These are phyloP conservation scores for Calonectria hongkongensis DNA, from an alignment of 2,329 filamentous ascomycete genomes.

Conservation along the genomic window DNA sequence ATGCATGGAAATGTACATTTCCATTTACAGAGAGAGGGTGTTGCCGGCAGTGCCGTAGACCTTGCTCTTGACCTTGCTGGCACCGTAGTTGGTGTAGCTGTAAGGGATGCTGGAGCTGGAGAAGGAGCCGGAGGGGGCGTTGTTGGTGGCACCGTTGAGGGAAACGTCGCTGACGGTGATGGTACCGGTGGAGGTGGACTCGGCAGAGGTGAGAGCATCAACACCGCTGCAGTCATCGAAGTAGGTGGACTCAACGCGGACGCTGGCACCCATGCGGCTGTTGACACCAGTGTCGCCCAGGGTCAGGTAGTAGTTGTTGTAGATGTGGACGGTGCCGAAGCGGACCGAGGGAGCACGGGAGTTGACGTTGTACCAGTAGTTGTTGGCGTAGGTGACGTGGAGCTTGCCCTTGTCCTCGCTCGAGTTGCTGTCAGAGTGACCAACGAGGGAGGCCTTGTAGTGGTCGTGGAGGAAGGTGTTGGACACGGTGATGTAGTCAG, in stretches of 20 bases:
- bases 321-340: conserved; percentile 79
- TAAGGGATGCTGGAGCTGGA: conserved; percentile 73
- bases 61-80: conserved; percentile 65
- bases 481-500: conserved; percentile 75
- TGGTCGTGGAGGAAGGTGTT: conserved; percentile 59
- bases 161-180: conserved; percentile 64
- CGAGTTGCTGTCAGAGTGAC: conserved; percentile 75
- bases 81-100: conserved; percentile 66
- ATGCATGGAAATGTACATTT: neutral
- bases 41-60: conserved; percentile 64
- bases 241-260: conserved; percentile 74
- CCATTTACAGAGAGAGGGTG: conserved; percentile 59
- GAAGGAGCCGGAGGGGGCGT: conserved; percentile 70
- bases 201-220: conserved; percentile 60
- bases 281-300: conserved; percentile 70
- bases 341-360: conserved; percentile 78
- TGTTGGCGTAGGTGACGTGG: conserved; percentile 79
- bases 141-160: conserved; percentile 61
- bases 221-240: conserved; percentile 64
- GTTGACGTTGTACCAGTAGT: conserved; percentile 79
- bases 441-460: conserved; percentile 77
- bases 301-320: conserved; percentile 72
- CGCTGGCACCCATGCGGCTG: conserved; percentile 73
- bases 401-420: conserved; percentile 77
- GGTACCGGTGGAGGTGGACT: conserved; percentile 65